These are phyloP conservation scores for Agroathelia rolfsii DNA, from an alignment of 1,284 basidiomycete genomes.

Conservation along the genomic window DNA sequence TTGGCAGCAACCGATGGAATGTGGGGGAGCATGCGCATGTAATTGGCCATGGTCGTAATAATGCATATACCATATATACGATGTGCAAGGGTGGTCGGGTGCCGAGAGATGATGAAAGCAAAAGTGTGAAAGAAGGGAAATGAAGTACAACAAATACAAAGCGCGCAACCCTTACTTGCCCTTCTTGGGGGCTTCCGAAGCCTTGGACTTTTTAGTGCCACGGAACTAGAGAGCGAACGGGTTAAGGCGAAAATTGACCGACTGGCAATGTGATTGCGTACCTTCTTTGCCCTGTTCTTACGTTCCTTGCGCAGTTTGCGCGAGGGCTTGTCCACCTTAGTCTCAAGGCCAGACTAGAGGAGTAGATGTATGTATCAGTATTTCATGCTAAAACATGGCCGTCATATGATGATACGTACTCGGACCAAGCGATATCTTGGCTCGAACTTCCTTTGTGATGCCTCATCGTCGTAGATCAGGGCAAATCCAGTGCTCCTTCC, in stretches of 20 bases:
- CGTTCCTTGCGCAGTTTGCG: slow-evolving; percentile 99
- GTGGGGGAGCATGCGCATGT: slow-evolving; percentile 32
- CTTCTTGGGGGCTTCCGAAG: slow-evolving; percentile 82
- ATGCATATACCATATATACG: slow-evolving; percentile 33
- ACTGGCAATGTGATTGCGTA: slow-evolving; percentile 21
- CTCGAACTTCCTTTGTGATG: slow-evolving; percentile 93
- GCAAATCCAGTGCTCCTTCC: slow-evolving; percentile 97
- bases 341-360: slow-evolving; percentile 66
- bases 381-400: too few relatives aligned
- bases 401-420: slow-evolving; percentile 57
- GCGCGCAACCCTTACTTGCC: slow-evolving; percentile 53
- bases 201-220: slow-evolving; percentile 90
- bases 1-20: slow-evolving; percentile 26
- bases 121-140: slow-evolving; percentile 18
- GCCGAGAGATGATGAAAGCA: slow-evolving; percentile 29
- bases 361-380: slow-evolving; percentile 11
- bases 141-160: slow-evolving; percentile 11
- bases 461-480: slow-evolving; percentile 96
- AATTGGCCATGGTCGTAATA: slow-evolving; percentile 23
- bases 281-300: slow-evolving; percentile 99
- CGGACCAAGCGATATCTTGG: slow-evolving; percentile 92
- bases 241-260: slow-evolving; percentile 10
- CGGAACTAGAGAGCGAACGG: slow-evolving; percentile 47
- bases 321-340: slow-evolving; percentile 86
- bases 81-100: slow-evolving; percentile 23